Conservation (phyloP, 352 stramenopile species). For the Detonula confervacea region DNA sequence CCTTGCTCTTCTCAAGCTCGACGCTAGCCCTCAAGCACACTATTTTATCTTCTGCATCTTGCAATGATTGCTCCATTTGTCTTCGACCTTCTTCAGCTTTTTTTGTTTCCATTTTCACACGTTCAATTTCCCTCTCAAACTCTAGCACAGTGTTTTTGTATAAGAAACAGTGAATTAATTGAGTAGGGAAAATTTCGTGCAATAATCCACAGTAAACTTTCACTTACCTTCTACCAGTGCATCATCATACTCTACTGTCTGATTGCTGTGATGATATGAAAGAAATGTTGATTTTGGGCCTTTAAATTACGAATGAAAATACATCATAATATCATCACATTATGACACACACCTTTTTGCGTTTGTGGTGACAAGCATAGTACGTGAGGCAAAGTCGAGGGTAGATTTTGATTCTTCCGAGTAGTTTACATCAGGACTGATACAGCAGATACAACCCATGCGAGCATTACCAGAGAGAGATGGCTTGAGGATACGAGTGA, state of each 20-base stretch:
- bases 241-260: conserved; percentile 50
- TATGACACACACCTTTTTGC: conserved; percentile 61
- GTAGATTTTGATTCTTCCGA: conserved; percentile 93
- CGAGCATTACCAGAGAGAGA: conserved; percentile 93
- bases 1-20: conserved; percentile 41
- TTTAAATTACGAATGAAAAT: not conserved
- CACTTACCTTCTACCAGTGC: conserved; percentile 21
- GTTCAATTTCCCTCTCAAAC: conserved; percentile 55
- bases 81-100: conserved; percentile 44
- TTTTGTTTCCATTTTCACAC: conserved; percentile 44
- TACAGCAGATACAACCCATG: conserved; percentile 94
- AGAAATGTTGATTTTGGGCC: not conserved
- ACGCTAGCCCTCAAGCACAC: conserved; percentile 41
- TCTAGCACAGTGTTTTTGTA: not conserved
- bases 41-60: conserved; percentile 47
- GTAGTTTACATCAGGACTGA: conserved; percentile 89
- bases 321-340: conserved; percentile 4
- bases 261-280: conserved; percentile 23
- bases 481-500: conserved; percentile 96
- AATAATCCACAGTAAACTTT: too few relatives aligned
- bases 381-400: conserved; percentile 93
- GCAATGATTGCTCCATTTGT: conserved; percentile 38
- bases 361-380: conserved; percentile 90
- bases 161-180: too few relatives aligned
- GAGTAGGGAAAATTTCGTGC: too few relatives aligned